A percentile compares a stretch with the other conserved stretches of the same genome.
Evolutionary conservation across 2,329 filamentous ascomycete genomes (phyloP).

Genomic region (Leptographium procerum): DNA sequence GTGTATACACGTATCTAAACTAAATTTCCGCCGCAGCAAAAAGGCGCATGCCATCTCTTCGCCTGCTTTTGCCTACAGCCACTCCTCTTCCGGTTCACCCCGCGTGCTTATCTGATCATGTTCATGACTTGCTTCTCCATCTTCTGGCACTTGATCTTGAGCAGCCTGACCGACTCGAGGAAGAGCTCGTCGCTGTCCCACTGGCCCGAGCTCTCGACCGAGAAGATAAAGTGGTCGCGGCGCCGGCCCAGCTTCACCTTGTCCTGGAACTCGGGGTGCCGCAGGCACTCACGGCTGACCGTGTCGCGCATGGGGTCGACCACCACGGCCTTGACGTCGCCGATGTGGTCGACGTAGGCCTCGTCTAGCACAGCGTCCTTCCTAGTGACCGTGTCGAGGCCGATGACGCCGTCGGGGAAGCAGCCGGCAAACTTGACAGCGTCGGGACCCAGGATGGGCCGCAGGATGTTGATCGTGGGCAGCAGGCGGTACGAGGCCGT

Average conservation of each 20-base stretch:
- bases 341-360: conserved; percentile 62
- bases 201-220: conserved; percentile 88
- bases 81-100: conserved; percentile 6
- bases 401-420: conserved; percentile 83
- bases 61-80: no score
- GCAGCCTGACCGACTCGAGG: conserved; percentile 71
- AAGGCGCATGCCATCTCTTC: background rate
- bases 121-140: conserved; percentile 60
- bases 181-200: conserved; percentile 92
- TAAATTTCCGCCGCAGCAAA: background rate
- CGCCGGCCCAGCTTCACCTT: conserved; percentile 89
- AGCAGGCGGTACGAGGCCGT: conserved; percentile 88
- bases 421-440: conserved; percentile 83
- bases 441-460: conserved; percentile 76
- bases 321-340: conserved; percentile 81
- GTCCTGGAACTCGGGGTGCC: conserved; percentile 84
- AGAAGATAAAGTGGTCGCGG: conserved; percentile 95
- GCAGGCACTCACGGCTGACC: conserved; percentile 82
- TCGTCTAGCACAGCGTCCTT: conserved; percentile 52
- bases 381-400: conserved; percentile 57
- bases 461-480: conserved; percentile 72
- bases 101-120: conserved; percentile 41
- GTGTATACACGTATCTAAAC: background rate
- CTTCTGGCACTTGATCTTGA: conserved; percentile 74
- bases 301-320: conserved; percentile 85